Base-by-base conservation (phyloP, 2,329 filamentous ascomycete genomes). In the Sarocladiaceae sp. region DNA sequence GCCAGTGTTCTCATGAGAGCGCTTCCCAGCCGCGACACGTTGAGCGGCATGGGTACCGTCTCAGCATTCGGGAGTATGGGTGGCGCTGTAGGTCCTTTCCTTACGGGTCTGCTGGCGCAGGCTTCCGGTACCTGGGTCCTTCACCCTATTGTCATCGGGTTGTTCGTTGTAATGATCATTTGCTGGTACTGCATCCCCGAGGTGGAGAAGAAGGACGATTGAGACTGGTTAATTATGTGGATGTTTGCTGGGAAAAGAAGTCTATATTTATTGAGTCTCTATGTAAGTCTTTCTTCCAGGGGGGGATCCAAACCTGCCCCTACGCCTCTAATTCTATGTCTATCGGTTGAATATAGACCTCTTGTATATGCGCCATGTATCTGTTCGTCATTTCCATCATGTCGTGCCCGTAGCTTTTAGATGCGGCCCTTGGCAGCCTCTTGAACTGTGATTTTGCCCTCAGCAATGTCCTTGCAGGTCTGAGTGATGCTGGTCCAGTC, bases 401-500 rank as follows among this genome's bases (percentile, higher is more conserved):
- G 4, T 37, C 29, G 7, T 50, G 15, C 20, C 22, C 26, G 37
- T 26, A 20, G 13, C 40, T 10, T 15, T 60, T 56, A 71, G 31
- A 71, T 62, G 20, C 69, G 67, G 40, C 76, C 75, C 49, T 68
- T 71, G 29, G 89, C 88, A 22, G 89, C 86, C 42, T 88, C 82
- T 61, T 88, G 75, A 7, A 90, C 82, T 20, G 78, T 85, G 15
- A 79, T 80, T 66, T 86, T 85, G 22, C 89, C 90, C 28, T 82
- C 82, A n/a, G 77, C 78, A 62, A 97, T 90, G 54, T 87, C 83
- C 73, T 90, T 84, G 55, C 90, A 86, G 26, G 86, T 87, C 55
- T 80, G 75, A 46, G 89, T 76, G 63, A 96, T 96, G 57, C 84
- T 82, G 6, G 80, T 81, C 83, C 93, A 97, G 72, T 92, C 84